A percentile compares a stretch with the other conserved stretches of the same genome.
Evolutionary conservation across 1,284 basidiomycete genomes (phyloP).

Genomic region (Heimioporus punctisporus): DNA sequence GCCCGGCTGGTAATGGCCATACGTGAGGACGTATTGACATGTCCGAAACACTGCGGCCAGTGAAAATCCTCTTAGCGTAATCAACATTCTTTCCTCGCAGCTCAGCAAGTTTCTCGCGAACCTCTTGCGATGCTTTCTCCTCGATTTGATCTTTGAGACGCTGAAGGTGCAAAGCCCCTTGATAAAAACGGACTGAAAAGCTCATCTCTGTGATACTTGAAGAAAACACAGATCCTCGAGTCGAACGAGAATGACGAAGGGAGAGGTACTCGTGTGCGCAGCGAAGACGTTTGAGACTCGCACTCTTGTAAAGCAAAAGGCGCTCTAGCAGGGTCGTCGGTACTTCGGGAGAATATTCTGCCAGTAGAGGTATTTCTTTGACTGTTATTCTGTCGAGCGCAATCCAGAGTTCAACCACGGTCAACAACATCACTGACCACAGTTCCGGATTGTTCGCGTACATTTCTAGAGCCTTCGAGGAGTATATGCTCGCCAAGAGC

Average conservation of each 20-base stretch:
- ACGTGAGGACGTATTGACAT: background rate
- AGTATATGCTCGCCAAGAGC: background rate
- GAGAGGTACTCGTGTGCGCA: background rate
- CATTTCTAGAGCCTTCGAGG: background rate
- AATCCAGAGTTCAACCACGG: background rate
- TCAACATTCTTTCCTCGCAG: background rate
- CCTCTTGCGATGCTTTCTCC: background rate
- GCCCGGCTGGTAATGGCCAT: background rate
- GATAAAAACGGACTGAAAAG: background rate
- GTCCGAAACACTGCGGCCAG: no score
- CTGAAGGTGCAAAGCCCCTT: background rate
- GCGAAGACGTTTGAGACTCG: background rate
- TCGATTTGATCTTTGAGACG: background rate
- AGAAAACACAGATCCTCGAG: background rate
- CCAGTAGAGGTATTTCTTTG: background rate
- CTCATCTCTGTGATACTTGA: background rate
- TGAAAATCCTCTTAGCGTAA: no score
- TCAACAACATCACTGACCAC: background rate
- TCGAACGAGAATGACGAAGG: background rate
- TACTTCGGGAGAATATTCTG: background rate
- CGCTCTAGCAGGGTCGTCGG: background rate
- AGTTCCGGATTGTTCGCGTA: background rate
- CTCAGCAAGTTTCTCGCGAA: background rate
- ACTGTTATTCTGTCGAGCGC: background rate
- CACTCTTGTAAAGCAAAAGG: background rate